A percentile compares a stretch with the other conserved stretches of the same genome.
Evolutionary conservation across 2,329 filamentous ascomycete species (phyloP).

Genomic region (Cercospora berteroae): DNA sequence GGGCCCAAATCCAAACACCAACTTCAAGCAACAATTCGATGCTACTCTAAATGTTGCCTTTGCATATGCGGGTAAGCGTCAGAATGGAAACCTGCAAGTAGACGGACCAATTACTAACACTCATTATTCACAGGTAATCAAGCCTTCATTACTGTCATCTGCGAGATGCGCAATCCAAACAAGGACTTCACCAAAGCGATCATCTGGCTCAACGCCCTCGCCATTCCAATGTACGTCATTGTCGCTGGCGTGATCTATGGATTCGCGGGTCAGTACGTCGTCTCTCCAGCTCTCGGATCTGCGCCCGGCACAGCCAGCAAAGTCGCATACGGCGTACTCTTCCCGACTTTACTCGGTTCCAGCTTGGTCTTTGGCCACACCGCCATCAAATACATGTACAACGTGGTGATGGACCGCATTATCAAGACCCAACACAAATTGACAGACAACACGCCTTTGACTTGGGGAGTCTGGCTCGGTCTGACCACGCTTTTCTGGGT

Average conservation of each 20-base stretch:
- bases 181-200: conserved; percentile 35
- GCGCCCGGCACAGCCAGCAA: conserved; percentile 49
- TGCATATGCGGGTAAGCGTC: conserved; percentile 59
- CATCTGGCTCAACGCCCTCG: conserved; percentile 46
- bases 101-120: background rate
- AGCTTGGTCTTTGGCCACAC: conserved; percentile 53
- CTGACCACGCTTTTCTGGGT: conserved; percentile 50
- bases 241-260: conserved; percentile 54
- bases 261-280: conserved; percentile 49
- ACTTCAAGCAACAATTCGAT: conserved; percentile 6
- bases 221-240: conserved; percentile 52
- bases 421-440: background rate
- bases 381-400: conserved; percentile 53
- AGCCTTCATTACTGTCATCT: conserved; percentile 64
- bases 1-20: background rate
- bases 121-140: conserved; percentile 36
- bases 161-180: conserved; percentile 43
- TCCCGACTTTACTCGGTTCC: conserved; percentile 53
- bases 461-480: conserved; percentile 50
- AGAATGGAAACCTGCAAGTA: background rate
- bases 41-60: conserved; percentile 58
- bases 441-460: conserved; percentile 45
- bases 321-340: conserved; percentile 51
- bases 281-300: conserved; percentile 51
- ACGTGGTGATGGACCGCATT: conserved; percentile 44